phyloP scores from a whole-genome alignment of 2,329 filamentous ascomycete species.

The Diaporthe australafricana region DNA sequence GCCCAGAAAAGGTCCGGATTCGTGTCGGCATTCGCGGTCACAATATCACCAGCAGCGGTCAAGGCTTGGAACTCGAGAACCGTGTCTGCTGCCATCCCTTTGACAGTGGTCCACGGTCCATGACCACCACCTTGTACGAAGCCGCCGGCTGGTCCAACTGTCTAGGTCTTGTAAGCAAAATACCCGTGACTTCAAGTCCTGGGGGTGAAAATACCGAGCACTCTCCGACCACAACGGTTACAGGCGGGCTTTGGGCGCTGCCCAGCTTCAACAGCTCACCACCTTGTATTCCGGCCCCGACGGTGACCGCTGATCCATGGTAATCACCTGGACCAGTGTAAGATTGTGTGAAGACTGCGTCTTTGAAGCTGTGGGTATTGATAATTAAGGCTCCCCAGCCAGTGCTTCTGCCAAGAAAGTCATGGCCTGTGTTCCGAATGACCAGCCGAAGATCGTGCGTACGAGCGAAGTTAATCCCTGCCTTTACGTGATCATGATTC shows the following conservation, averaged over 20 bases:
- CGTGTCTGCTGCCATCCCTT: constrained; percentile 23
- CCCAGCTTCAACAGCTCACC: constrained; percentile 57
- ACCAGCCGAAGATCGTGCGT: constrained; percentile 63
- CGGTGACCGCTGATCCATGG: constrained; percentile 58
- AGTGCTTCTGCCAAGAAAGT: constrained; percentile 69
- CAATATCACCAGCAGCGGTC: constrained; percentile 54
- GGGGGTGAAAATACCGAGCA: constrained; percentile 54
- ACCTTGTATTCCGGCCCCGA: constrained; percentile 65
- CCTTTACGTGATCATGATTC: constrained; percentile 46
- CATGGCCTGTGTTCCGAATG: constrained; percentile 69
- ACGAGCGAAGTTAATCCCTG: constrained; percentile 52
- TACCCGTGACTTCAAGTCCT: neutral
- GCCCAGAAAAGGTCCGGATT: constrained; percentile 69
- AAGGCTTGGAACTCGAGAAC: constrained; percentile 42
- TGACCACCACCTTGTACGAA: constrained; percentile 71
- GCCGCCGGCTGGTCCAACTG: constrained; percentile 71
- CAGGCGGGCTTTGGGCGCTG: constrained; percentile 49
- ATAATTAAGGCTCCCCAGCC: constrained; percentile 69
- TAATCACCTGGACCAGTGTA: constrained; percentile 52
- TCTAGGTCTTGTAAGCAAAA: constrained; percentile 44
- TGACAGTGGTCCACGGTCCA: constrained; percentile 55
- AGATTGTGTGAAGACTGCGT: constrained; percentile 48
- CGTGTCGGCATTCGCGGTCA: constrained; percentile 54
- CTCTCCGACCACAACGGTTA: constrained; percentile 63
- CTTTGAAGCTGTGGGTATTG: constrained; percentile 67